These are phyloP conservation scores for Colletotrichum eleusines DNA, from an alignment of 2,329 filamentous ascomycete genomes.

Conservation along the genomic window DNA sequence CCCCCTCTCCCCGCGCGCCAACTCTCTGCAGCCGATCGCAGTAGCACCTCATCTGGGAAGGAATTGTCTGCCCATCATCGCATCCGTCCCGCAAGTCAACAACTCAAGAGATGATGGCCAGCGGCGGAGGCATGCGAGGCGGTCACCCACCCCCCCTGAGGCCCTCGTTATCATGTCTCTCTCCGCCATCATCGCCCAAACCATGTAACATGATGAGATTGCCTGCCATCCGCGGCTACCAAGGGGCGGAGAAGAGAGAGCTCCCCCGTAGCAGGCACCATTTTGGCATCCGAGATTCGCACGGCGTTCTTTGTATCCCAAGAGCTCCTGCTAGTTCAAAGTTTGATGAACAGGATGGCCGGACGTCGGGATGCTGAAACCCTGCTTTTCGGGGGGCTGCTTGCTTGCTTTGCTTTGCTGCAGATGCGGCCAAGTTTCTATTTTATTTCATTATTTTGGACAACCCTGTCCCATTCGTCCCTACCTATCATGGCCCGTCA, in stretches of 20 bases:
- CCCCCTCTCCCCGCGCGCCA: neutral
- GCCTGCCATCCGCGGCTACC: constrained; percentile 8
- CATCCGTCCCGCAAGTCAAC: neutral
- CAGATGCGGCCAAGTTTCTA: constrained; percentile 30
- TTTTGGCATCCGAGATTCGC: constrained; percentile 29
- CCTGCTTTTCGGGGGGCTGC: constrained; percentile 23
- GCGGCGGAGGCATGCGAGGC: neutral
- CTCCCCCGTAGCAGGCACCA: neutral
- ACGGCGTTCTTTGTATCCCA: constrained; percentile 24
- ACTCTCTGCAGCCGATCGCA: constrained; percentile 1
- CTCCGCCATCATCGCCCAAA: neutral
- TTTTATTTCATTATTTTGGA: neutral
- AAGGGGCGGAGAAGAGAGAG: neutral
- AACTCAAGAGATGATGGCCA: neutral
- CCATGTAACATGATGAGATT: neutral
- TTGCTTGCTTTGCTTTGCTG: constrained; percentile 22
- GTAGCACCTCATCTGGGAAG: constrained; percentile 20
- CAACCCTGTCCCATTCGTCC: neutral
- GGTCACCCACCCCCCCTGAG: too few relatives aligned
- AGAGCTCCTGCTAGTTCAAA: neutral
- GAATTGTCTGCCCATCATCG: neutral
- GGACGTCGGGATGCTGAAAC: constrained; percentile 37
- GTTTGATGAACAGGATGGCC: constrained; percentile 34
- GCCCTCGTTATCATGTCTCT: too few relatives aligned
- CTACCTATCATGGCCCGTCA: neutral